phyloP scores from a whole-genome alignment of 2,329 filamentous ascomycete species.

The Sporothrix globosa region DNA sequence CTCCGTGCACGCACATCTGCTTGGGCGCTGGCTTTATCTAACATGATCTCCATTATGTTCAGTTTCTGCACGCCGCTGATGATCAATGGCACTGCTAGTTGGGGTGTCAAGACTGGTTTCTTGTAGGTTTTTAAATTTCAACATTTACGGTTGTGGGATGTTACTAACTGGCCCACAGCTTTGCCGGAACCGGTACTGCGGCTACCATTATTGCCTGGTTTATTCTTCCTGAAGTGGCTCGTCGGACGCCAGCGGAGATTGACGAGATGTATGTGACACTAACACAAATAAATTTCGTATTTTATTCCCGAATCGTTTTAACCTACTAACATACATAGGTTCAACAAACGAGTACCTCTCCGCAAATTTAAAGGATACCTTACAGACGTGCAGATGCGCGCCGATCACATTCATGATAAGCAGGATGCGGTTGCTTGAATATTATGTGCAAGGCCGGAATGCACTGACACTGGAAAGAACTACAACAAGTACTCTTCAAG shows the following conservation, averaged over 20 bases:
- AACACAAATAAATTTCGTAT: neutral
- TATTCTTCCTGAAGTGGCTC: slow-evolving; percentile 45
- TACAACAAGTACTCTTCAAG: too few species aligned
- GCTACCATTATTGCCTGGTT: slow-evolving; percentile 45
- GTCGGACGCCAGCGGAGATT: slow-evolving; percentile 45
- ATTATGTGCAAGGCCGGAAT: neutral
- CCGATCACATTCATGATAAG: slow-evolving; percentile 40
- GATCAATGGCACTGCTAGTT: slow-evolving; percentile 47
- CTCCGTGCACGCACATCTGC: slow-evolving; percentile 47
- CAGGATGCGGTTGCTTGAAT: slow-evolving; percentile 12
- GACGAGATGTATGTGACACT: slow-evolving; percentile 45
- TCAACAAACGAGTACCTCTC: slow-evolving; percentile 30
- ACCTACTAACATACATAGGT: slow-evolving; percentile 22
- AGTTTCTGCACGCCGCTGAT: slow-evolving; percentile 51
- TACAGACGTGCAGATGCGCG: slow-evolving; percentile 50
- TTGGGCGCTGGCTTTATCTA: slow-evolving; percentile 46
- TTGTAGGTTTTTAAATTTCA: slow-evolving; percentile 41
- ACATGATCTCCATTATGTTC: slow-evolving; percentile 49
- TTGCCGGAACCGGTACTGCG: slow-evolving; percentile 43
- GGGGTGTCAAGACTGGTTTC: slow-evolving; percentile 52
- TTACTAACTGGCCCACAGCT: slow-evolving; percentile 36
- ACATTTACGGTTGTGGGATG: neutral
- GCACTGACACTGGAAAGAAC: too few species aligned
- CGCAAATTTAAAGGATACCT: slow-evolving; percentile 32
- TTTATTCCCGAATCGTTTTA: too few species aligned